Evolutionary conservation across 192 early-diverging fungal genomes (phyloP), one percentile per base, ranked within the genome.

Genomic region (Coemansia asiatica): DNA sequence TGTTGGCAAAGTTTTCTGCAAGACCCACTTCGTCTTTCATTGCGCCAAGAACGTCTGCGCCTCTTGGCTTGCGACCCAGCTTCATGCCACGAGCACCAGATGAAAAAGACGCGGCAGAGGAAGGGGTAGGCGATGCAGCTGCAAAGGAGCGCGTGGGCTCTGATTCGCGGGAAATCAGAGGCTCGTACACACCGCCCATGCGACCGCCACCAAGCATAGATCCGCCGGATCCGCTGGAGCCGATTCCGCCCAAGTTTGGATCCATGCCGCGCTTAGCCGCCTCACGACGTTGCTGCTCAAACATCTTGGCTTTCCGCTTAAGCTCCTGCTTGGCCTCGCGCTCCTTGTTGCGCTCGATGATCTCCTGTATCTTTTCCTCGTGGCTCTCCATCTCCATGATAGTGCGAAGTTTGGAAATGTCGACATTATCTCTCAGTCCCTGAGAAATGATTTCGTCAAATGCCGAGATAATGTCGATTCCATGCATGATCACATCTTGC

Each of bases 341-440:
- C 72, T 99, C 95, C 77, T 97, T 96, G 76, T 92, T 94, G 87
- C 85, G 71, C 27, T 91, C 88, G 71, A 98, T 98, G 68, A 95
- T 95, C 48, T 95, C 94, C 69, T 96, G 94, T 59, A 97, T 89
- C 79, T 93, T 91, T 70, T 99, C 97, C 75, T 99, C 97, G 64
- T 97, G 93, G 80, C 90, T 92, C 77, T 99, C 97, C 97, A 99
- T 99, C 72, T 94, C 91, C 56, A 88, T 90, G 54, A 95, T 97
- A 27, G 90, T 95, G 56, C 88, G 89, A n/a, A 99, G 88, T 80
- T 96, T 93, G 67, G 88, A 85, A 25, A 98, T 66, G 64, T 90
- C 93, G 29, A 98, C 89, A 60, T 93, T 94, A 76, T 98, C 97
- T 54, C 94, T 83, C 79, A 91, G 93, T 9, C 94, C 94, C 65